phyloP scores from a whole-genome alignment of 2,329 filamentous ascomycete genomes.

The Fusarium lateritium region DNA sequence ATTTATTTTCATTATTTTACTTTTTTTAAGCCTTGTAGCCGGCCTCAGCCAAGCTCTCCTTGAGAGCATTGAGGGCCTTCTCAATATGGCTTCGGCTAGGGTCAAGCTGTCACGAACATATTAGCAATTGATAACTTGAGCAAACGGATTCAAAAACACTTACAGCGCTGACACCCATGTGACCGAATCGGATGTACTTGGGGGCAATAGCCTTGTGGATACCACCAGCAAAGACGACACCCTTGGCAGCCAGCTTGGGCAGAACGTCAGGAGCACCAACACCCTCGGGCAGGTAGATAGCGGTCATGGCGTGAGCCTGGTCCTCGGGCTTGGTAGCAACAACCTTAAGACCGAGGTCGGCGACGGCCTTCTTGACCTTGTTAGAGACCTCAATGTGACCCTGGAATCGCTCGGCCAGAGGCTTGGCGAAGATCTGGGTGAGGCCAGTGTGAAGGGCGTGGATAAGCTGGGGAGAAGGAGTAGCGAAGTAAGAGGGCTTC shows the following conservation, averaged over 20 bases:
- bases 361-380: constrained; percentile 86
- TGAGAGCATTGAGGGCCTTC: constrained; percentile 83
- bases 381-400: constrained; percentile 84
- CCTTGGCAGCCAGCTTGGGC: constrained; percentile 86
- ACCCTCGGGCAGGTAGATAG: constrained; percentile 92
- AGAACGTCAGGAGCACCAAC: constrained; percentile 86
- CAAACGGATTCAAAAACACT: constrained; percentile 52
- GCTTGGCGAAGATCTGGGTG: constrained; percentile 85
- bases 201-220: constrained; percentile 95
- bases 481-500: constrained; percentile 98
- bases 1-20: constrained; percentile 31
- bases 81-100: constrained; percentile 85
- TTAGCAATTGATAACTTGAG: constrained; percentile 38
- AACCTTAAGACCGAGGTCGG: constrained; percentile 87
- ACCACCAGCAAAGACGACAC: constrained; percentile 94
- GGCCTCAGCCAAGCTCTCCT: constrained; percentile 80
- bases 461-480: constrained; percentile 92
- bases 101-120: constrained; percentile 69
- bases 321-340: constrained; percentile 88
- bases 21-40: constrained; percentile 67
- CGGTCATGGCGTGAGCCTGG: constrained; percentile 98
- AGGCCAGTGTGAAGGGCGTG: constrained; percentile 93
- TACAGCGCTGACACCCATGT: constrained; percentile 95
- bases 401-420: constrained; percentile 86
- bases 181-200: constrained; percentile 95